These are phyloP conservation scores for Kitagawia praeruptora DNA, from an alignment of 129 eudicot species.

Conservation along the genomic window DNA sequence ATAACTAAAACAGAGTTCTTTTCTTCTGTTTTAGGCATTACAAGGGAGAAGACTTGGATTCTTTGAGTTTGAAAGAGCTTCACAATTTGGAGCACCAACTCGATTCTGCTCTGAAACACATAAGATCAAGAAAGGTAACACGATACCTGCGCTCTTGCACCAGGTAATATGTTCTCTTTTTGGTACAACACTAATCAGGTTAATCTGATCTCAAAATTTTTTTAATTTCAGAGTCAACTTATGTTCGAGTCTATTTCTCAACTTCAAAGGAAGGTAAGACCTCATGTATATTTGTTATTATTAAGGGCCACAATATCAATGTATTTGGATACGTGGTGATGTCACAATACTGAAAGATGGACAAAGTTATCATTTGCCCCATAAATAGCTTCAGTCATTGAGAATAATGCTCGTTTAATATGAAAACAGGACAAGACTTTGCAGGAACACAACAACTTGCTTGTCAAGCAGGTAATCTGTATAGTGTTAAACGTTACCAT, in stretches of 20 bases:
- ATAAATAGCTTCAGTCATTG: neutral
- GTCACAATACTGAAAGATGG: neutral
- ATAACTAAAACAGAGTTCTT: neutral
- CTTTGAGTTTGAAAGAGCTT: slow-evolving; percentile 64
- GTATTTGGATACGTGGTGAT: neutral
- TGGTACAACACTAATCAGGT: neutral
- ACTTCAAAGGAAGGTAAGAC: slow-evolving; percentile 48
- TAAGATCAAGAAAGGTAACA: slow-evolving; percentile 65
- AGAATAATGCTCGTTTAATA: neutral
- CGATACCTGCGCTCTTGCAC: neutral
- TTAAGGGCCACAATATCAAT: too few relatives aligned
- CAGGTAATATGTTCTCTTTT: neutral
- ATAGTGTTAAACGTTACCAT: neutral
- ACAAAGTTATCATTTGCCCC: neutral
- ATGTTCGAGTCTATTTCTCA: slow-evolving; percentile 75
- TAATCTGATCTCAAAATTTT: slow-evolving; percentile 7
- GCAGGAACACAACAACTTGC: slow-evolving; percentile 62
- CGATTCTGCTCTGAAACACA: slow-evolving; percentile 60
- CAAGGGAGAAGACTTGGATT: slow-evolving; percentile 72
- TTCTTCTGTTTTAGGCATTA: slow-evolving; percentile 39
- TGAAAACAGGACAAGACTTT: slow-evolving; percentile 61
- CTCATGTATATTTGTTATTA: neutral
- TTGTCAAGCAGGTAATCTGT: slow-evolving; percentile 46
- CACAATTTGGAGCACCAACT: slow-evolving; percentile 81
- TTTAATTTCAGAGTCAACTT: slow-evolving; percentile 53